These are phyloP conservation scores for Lizonia empirigonia DNA, from an alignment of 2,329 filamentous ascomycete species.

Conservation along the genomic window DNA sequence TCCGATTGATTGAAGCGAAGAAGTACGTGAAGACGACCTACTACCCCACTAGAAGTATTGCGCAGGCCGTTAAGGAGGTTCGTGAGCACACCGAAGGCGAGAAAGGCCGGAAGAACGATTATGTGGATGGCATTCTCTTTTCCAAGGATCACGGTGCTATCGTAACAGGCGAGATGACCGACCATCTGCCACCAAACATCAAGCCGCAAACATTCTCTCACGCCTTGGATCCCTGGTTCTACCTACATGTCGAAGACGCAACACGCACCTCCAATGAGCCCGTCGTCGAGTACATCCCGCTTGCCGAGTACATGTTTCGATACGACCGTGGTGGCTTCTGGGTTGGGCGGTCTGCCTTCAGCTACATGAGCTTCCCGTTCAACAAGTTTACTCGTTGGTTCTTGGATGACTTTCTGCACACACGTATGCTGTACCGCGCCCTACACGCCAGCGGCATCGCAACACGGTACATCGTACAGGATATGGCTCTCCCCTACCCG, in stretches of 20 bases:
- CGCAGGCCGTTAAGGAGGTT: conserved; percentile 51
- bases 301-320: conserved; percentile 72
- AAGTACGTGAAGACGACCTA: conserved; percentile 58
- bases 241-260: conserved; percentile 54
- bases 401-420: conserved; percentile 68
- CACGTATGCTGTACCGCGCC: conserved; percentile 69
- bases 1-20: conserved; percentile 54
- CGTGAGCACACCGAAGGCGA: conserved; percentile 46
- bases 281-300: conserved; percentile 62
- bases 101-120: conserved; percentile 48
- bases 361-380: conserved; percentile 69
- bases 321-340: conserved; percentile 74
- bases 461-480: conserved; percentile 68
- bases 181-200: conserved; percentile 38
- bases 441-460: conserved; percentile 66
- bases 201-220: conserved; percentile 49
- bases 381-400: conserved; percentile 66
- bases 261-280: conserved; percentile 40
- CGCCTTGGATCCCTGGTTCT: conserved; percentile 58
- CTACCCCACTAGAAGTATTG: conserved; percentile 50
- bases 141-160: conserved; percentile 51
- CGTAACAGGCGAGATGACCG: conserved; percentile 53
- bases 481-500: conserved; percentile 58
- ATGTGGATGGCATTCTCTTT: conserved; percentile 59
- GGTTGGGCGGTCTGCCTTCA: conserved; percentile 67